Evolutionary conservation across 371 early-diverging fungal species (phyloP).

Genomic region (Syncephalastrum contaminatum): DNA sequence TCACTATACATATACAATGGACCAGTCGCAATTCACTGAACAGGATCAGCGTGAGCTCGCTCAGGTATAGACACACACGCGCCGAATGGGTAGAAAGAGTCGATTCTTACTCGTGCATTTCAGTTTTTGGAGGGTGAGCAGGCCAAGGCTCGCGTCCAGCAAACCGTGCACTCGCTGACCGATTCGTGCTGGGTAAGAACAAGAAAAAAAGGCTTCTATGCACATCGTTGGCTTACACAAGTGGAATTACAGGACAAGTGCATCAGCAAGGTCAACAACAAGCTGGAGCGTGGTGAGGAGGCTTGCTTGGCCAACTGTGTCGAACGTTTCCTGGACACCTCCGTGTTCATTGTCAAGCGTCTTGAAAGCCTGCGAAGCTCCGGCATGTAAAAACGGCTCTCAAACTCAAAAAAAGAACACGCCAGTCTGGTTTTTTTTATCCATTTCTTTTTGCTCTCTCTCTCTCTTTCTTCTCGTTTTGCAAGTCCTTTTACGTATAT

Average conservation of each 20-base stretch:
- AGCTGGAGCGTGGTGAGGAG: constrained; percentile 65
- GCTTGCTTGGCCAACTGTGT: constrained; percentile 82
- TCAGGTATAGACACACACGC: constrained; percentile 23
- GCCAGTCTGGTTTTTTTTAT: no score
- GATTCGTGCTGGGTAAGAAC: constrained; percentile 68
- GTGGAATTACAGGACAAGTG: constrained; percentile 58
- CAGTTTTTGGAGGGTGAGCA: constrained; percentile 70
- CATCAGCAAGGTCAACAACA: constrained; percentile 70
- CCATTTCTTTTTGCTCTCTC: no score
- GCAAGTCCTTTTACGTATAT: no score
- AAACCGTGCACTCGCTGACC: constrained; percentile 69
- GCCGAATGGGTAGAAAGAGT: background rate
- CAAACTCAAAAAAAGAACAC: no score
- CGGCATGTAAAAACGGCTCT: constrained; percentile 14
- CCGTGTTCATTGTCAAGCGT: constrained; percentile 67
- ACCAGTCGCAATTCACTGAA: constrained; percentile 38
- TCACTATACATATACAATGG: no score
- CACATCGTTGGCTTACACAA: background rate
- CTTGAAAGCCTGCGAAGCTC: constrained; percentile 52
- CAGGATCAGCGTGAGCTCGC: constrained; percentile 63
- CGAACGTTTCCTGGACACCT: constrained; percentile 79
- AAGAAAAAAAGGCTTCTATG: background rate
- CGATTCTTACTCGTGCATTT: background rate
- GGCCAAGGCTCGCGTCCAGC: constrained; percentile 73
- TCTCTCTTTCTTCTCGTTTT: no score